Evolutionary conservation across 129 eudicot species (phyloP).

Genomic region (Centrapalus pauciflorus): DNA sequence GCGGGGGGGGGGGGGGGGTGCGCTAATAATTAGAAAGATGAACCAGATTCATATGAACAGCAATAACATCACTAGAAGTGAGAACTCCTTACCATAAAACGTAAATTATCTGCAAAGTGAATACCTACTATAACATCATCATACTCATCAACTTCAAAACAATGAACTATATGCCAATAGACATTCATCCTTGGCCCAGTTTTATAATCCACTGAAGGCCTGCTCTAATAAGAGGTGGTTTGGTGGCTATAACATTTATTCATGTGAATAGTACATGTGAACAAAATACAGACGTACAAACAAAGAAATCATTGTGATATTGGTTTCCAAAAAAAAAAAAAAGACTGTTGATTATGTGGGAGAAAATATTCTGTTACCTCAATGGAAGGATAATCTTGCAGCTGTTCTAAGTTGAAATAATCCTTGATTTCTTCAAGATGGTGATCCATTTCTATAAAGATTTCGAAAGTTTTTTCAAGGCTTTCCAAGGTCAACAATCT

Average conservation of each 20-base stretch:
- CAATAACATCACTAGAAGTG: not conserved
- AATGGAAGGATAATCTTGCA: conserved; percentile 16
- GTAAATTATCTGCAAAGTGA: not conserved
- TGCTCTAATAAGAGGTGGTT: not conserved
- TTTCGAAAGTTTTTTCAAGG: conserved; percentile 34
- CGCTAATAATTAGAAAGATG: not conserved
- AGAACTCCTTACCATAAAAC: not conserved
- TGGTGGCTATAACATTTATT: no score
- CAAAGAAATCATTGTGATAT: not conserved
- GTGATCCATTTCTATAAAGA: conserved; percentile 42
- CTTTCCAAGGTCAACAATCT: conserved; percentile 31
- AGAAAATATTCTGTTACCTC: conserved; percentile 32
- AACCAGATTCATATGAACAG: not conserved
- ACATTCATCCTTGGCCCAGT: not conserved
- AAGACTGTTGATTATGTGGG: not conserved
- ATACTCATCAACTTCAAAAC: not conserved
- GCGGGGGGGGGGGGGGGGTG: not conserved
- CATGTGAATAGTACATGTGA: not conserved
- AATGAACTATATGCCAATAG: not conserved
- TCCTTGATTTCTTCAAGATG: conserved; percentile 38
- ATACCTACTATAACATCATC: not conserved
- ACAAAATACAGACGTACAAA: not conserved
- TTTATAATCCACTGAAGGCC: not conserved
- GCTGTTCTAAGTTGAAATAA: conserved; percentile 28
- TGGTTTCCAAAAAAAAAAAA: not conserved